A percentile compares a stretch with the other conserved stretches of the same genome.
Conservation (phyloP, 768 basidiomycete genomes). For the Udeniomyces megalosporus region DNA sequence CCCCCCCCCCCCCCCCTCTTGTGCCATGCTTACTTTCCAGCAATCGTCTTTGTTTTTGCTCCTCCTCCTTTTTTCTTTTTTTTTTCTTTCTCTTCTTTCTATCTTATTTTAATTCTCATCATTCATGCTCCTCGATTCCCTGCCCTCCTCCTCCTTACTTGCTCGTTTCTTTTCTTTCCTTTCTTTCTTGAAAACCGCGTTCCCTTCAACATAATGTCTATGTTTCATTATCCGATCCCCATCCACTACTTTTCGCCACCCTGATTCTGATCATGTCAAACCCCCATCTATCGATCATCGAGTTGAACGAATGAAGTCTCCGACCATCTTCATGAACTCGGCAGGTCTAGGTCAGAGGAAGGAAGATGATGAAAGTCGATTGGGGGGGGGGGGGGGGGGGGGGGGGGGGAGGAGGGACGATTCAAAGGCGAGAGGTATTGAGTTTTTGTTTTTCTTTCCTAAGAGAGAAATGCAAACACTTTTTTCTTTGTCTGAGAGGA, state of each 20-base stretch:
- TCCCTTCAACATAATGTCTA: not conserved
- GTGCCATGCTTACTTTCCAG: not conserved
- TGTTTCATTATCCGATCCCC: not conserved
- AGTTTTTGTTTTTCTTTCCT: no score
- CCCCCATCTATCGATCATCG: not conserved
- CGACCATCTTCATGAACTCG: not conserved
- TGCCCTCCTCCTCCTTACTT: not conserved
- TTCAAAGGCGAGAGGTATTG: no score
- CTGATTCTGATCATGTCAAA: not conserved
- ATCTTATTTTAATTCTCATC: not conserved
- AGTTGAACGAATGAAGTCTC: no score
- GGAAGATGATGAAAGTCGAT: not conserved
- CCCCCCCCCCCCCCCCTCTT: not conserved
- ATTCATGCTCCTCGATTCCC: not conserved
- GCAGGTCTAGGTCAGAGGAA: not conserved
- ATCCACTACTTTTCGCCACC: not conserved
- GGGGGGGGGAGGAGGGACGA: not conserved
- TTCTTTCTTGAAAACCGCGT: no score
- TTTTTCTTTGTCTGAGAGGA: no score
- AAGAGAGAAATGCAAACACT: no score
- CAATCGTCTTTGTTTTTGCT: no score
- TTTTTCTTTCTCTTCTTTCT: not conserved
- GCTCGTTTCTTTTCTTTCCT: not conserved
- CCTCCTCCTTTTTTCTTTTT: no score
- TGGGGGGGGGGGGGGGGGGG: not conserved